phyloP scores from a whole-genome alignment of 1,284 basidiomycete species.

The Porodaedalea pini region DNA sequence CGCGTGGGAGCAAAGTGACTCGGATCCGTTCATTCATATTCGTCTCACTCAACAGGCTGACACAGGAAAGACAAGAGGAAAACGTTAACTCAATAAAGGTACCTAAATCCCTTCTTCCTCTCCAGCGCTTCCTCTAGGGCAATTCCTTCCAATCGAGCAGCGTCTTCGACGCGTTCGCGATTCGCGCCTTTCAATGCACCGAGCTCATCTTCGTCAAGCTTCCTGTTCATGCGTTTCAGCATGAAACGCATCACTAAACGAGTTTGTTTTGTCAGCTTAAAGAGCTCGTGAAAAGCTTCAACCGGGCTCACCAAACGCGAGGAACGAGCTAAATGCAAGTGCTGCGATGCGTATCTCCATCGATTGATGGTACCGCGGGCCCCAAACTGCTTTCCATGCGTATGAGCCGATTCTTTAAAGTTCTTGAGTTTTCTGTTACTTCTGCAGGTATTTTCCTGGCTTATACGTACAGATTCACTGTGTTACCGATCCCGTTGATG shows the following conservation, averaged over 20 bases:
- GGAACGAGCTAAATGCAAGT: conserved; percentile 27
- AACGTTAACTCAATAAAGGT: conserved; percentile 37
- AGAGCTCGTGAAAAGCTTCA: neutral
- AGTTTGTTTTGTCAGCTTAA: conserved; percentile 2
- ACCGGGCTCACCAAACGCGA: conserved; percentile 30
- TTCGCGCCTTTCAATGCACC: conserved; percentile 31
- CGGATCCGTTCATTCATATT: too few relatives aligned
- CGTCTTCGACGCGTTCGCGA: conserved; percentile 36
- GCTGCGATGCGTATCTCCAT: conserved; percentile 36
- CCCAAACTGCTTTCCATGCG: conserved; percentile 38
- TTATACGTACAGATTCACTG: conserved; percentile 34
- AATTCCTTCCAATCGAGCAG: conserved; percentile 36
- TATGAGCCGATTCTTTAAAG: conserved; percentile 35
- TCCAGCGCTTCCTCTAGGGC: conserved; percentile 36
- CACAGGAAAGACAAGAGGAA: too few relatives aligned
- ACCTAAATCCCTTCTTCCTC: conserved; percentile 40
- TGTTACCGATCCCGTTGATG: conserved; percentile 40
- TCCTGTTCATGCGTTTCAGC: conserved; percentile 34
- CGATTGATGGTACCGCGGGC: conserved; percentile 36
- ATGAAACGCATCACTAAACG: conserved; percentile 36
- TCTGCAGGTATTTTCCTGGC: conserved; percentile 14
- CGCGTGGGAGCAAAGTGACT: too few relatives aligned
- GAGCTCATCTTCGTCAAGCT: conserved; percentile 34
- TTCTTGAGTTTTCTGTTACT: neutral
- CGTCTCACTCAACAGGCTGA: too few relatives aligned